Evolutionary conservation across 225 moss, liverwort and hornwort genomes (phyloP).

Genomic region (Asterella californica): DNA sequence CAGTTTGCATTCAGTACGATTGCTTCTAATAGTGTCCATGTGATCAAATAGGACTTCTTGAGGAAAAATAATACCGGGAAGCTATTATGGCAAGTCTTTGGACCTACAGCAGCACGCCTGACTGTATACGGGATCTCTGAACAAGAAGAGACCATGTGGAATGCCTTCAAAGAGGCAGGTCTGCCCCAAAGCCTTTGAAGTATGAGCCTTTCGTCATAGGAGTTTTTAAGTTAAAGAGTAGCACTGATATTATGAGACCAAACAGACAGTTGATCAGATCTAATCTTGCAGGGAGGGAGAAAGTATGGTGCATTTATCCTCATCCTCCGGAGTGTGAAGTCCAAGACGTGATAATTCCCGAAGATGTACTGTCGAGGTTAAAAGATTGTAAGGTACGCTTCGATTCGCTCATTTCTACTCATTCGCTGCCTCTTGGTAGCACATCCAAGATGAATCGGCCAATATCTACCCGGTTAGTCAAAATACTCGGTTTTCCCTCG

Average conservation of each 20-base stretch:
- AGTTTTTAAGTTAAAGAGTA: background rate
- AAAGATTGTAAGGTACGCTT: conserved; percentile 31
- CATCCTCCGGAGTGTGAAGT: conserved; percentile 59
- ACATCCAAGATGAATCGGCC: background rate
- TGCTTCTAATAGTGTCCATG: background rate
- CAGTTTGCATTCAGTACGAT: background rate
- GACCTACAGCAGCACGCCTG: conserved; percentile 50
- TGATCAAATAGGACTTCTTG: conserved; percentile 70
- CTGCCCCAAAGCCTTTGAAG: conserved; percentile 25
- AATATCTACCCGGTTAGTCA: no score
- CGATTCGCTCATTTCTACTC: background rate
- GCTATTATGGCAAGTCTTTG: conserved; percentile 88
- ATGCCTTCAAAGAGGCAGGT: conserved; percentile 85
- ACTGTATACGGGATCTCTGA: conserved; percentile 65
- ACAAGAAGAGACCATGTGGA: conserved; percentile 89
- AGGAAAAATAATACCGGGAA: conserved; percentile 97
- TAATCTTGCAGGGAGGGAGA: conserved; percentile 54
- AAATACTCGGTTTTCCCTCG: no score
- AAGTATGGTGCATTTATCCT: conserved; percentile 90
- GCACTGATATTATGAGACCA: background rate
- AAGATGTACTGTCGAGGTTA: conserved; percentile 17
- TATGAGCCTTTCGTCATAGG: background rate
- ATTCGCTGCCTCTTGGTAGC: background rate
- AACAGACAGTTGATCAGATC: background rate
- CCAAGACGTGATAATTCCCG: conserved; percentile 47